Evolutionary conservation across 2,329 filamentous ascomycete species (phyloP).

Genomic region (Thermoascus crustaceus): DNA sequence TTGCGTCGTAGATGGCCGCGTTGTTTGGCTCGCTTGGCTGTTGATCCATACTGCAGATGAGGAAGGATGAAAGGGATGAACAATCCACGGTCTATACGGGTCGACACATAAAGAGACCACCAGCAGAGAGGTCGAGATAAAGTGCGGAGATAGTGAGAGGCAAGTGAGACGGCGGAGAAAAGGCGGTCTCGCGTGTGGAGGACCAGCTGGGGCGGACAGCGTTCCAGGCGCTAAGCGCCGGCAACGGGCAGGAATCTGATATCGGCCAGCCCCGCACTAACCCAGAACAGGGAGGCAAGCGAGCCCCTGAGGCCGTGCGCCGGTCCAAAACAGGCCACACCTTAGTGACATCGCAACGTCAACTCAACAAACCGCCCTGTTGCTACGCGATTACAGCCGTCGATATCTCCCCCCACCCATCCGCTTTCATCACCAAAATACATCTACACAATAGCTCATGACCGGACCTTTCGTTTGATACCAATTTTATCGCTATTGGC

Average conservation of each 20-base stretch:
- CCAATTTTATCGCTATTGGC: constrained; percentile 54
- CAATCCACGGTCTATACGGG: too few species aligned
- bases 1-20: constrained; percentile 37
- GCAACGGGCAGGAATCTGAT: constrained; percentile 27
- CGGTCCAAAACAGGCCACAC: constrained; percentile 33
- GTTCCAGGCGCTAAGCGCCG: constrained; percentile 9
- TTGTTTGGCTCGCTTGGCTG: constrained; percentile 32
- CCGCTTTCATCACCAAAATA: constrained; percentile 50
- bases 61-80: constrained; percentile 11
- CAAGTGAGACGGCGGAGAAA: constrained; percentile 3
- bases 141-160: too few species aligned
- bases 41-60: constrained; percentile 24
- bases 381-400: constrained; percentile 24
- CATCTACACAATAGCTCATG: constrained; percentile 45
- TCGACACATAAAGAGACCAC: too few species aligned
- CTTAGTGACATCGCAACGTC: constrained; percentile 37
- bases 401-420: constrained; percentile 39
- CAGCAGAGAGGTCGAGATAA: too few species aligned
- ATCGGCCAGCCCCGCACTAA: constrained; percentile 37
- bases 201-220: constrained; percentile 6
- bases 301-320: constrained; percentile 37
- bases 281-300: constrained; percentile 31
- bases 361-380: constrained; percentile 33
- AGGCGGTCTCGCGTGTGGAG: neutral
- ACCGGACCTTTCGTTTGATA: constrained; percentile 54